These are phyloP conservation scores for Monotropa hypopitys DNA, from an alignment of 179 eudicot genomes.

Conservation along the genomic window DNA sequence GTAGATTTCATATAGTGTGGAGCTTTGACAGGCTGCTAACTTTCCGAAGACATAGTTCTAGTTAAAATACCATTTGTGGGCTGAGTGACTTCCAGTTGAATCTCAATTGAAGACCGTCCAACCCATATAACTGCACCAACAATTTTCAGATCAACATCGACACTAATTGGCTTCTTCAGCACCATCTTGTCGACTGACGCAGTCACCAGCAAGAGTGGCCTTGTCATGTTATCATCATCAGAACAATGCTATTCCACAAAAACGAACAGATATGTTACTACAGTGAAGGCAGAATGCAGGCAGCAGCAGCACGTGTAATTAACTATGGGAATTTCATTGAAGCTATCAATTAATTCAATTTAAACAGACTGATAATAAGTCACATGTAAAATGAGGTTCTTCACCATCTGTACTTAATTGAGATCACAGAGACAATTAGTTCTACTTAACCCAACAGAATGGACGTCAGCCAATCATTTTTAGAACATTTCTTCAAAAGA, in stretches of 20 bases:
- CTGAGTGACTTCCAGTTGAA: slow-evolving; percentile 79
- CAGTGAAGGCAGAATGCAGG: not conserved
- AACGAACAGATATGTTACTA: not conserved
- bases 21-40: not conserved
- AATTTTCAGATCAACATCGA: slow-evolving; percentile 59
- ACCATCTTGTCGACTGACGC: slow-evolving; percentile 96
- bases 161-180: slow-evolving; percentile 76
- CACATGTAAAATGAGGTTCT: too few species aligned
- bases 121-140: slow-evolving; percentile 95
- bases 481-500: not conserved
- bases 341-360: too few species aligned
- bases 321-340: too few species aligned
- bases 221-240: slow-evolving; percentile 76
- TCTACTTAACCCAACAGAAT: not conserved
- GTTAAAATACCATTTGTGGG: slow-evolving; percentile 24
- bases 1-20: not conserved
- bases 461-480: not conserved
- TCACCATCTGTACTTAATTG: not conserved
- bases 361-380: too few species aligned
- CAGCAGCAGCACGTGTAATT: not conserved
- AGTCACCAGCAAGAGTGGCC: slow-evolving; percentile 80
- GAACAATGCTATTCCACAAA: slow-evolving; percentile 67
- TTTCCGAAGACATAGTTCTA: not conserved
- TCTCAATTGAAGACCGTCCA: slow-evolving; percentile 84
- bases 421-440: not conserved